Percentiles rank a stretch among this genome's conserved stretches.
Evolutionary conservation across 31 red algal species (phyloP).

Genomic region (Odonthalia washingtoniensis): DNA sequence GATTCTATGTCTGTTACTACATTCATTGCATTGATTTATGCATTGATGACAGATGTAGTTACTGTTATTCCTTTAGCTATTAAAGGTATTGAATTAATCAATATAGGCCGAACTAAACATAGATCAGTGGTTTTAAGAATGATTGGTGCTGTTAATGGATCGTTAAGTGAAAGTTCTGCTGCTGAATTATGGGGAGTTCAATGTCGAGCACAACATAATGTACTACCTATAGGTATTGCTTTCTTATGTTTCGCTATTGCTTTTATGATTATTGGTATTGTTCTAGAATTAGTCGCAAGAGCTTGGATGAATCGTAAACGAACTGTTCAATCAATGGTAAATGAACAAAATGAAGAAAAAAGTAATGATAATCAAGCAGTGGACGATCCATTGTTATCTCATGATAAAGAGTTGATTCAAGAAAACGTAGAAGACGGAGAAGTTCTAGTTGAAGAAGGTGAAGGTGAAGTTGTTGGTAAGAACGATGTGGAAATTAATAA

Average conservation of each 20-base stretch:
- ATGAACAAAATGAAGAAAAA: too few species aligned
- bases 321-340: too few species aligned
- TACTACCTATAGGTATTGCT: constrained; percentile 9
- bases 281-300: not conserved
- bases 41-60: too few species aligned
- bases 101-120: not conserved
- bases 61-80: too few species aligned
- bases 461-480: too few species aligned
- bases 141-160: not conserved
- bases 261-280: constrained; percentile 27
- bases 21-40: constrained; percentile 27
- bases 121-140: constrained; percentile 19
- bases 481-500: too few species aligned
- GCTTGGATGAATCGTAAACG: not conserved
- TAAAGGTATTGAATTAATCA: constrained; percentile 58
- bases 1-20: too few species aligned
- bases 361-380: too few species aligned
- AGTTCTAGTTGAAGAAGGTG: too few species aligned
- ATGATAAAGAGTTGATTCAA: too few species aligned
- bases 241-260: constrained; percentile 30
- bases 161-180: not conserved
- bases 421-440: too few species aligned
- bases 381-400: too few species aligned
- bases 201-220: not conserved
- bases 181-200: constrained; percentile 29